These are phyloP conservation scores for Xylaria flabelliformis DNA, from an alignment of 495 filamentous ascomycete species.

Conservation along the genomic window DNA sequence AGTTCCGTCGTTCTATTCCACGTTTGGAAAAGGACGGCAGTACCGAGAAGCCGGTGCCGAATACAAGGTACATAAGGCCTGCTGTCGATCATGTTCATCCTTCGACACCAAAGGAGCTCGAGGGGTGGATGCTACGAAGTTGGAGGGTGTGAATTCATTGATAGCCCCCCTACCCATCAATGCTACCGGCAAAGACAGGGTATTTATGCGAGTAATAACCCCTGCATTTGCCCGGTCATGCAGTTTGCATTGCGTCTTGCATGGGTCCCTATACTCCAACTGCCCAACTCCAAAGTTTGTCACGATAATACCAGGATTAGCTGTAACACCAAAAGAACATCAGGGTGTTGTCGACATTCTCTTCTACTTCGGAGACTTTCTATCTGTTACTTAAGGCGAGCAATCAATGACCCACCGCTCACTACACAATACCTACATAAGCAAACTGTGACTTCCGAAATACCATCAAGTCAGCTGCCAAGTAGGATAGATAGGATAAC, in stretches of 20 bases:
- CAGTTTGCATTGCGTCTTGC: conserved; percentile 19
- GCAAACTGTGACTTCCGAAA: neutral
- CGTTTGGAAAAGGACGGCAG: neutral
- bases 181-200: conserved; percentile 15
- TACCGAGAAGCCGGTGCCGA: conserved; percentile 19
- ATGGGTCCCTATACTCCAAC: conserved; percentile 19
- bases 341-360: conserved; percentile 10
- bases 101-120: conserved; percentile 15
- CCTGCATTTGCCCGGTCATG: conserved; percentile 25
- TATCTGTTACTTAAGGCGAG: neutral
- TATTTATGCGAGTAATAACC: conserved; percentile 23
- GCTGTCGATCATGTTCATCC: conserved; percentile 13
- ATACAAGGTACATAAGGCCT: conserved; percentile 20
- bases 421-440: neutral
- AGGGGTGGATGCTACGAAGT: conserved; percentile 10
- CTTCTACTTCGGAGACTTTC: neutral
- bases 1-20: neutral
- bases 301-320: conserved; percentile 25
- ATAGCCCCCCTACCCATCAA: conserved; percentile 18
- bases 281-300: conserved; percentile 18
- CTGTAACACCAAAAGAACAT: conserved; percentile 15
- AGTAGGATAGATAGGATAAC: neutral
- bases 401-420: neutral
- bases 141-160: conserved; percentile 13
- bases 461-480: neutral